Conservation (phyloP, 768 basidiomycete genomes). For the Mycena vitilis region DNA sequence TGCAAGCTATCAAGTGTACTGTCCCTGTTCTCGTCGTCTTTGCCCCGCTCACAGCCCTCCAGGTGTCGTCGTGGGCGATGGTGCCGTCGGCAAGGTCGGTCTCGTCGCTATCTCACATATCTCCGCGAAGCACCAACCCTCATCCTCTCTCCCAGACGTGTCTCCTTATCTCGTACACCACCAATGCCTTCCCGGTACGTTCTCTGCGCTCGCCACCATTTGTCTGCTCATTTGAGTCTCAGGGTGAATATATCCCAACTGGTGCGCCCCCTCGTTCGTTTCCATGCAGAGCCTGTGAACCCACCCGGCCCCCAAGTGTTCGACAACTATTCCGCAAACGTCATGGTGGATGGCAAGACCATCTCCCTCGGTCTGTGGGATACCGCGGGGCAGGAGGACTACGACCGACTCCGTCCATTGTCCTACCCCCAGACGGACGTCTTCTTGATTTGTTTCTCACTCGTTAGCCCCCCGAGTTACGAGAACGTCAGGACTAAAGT, state of each 20-base stretch:
- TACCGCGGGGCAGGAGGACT: slow-evolving; percentile 99
- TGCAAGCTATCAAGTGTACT: slow-evolving; percentile 95
- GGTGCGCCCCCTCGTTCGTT: slow-evolving; percentile 57
- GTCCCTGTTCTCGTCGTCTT: slow-evolving; percentile 25
- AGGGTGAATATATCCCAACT: slow-evolving; percentile 98
- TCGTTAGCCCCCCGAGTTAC: slow-evolving; percentile 97
- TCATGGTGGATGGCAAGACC: slow-evolving; percentile 99
- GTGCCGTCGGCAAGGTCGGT: slow-evolving; percentile 96
- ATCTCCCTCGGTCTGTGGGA: slow-evolving; percentile 99
- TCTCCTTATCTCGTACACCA: slow-evolving; percentile 98
- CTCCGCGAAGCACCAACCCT: slow-evolving; percentile 22
- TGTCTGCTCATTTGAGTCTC: slow-evolving; percentile 36
- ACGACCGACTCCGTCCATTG: slow-evolving; percentile 95
- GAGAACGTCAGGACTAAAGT: slow-evolving; percentile 99
- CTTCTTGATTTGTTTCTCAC: slow-evolving; percentile 98
- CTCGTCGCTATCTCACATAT: slow-evolving; percentile 22
- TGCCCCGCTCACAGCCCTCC: slow-evolving; percentile 34
- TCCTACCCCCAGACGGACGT: slow-evolving; percentile 99
- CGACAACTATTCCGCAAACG: slow-evolving; percentile 98
- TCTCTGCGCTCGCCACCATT: slow-evolving; percentile 23
- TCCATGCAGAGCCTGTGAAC: slow-evolving; percentile 29
- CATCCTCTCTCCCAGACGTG: slow-evolving; percentile 77
- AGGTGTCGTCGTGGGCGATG: slow-evolving; percentile 99
- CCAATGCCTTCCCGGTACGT: slow-evolving; percentile 94
- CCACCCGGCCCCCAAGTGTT: slow-evolving; percentile 69